Percentiles rank a stretch among this genome's conserved stretches.
Conservation (phyloP, 192 early-diverging fungal genomes). For the Linnemannia hyalina region DNA sequence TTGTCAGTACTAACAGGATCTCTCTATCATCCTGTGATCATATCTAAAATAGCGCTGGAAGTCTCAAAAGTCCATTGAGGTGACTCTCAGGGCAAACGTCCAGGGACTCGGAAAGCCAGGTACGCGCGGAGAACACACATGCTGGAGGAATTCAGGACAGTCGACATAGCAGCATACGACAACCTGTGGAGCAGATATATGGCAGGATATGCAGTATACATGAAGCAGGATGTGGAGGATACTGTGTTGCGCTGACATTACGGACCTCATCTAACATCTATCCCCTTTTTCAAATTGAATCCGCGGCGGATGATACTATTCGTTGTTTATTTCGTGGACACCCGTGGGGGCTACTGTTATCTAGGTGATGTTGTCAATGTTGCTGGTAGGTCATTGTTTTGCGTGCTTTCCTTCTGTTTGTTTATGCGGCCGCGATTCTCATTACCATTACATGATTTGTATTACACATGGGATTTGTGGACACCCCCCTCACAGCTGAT, state of each 20-base stretch:
- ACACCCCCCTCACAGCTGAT: neutral
- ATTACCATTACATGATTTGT: neutral
- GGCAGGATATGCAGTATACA: neutral
- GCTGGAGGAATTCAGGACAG: neutral
- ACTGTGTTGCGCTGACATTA: neutral
- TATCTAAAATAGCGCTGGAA: conserved; percentile 41
- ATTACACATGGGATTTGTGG: neutral
- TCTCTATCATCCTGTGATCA: neutral
- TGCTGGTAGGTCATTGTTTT: conserved; percentile 26
- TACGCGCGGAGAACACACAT: conserved; percentile 5
- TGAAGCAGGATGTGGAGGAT: neutral
- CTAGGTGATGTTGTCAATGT: conserved; percentile 53
- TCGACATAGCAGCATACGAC: neutral
- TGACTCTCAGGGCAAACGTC: conserved; percentile 47
- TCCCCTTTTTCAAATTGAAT: neutral
- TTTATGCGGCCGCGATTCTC: neutral
- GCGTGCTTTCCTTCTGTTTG: neutral
- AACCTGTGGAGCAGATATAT: neutral
- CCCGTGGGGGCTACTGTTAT: neutral
- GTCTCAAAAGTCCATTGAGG: conserved; percentile 49
- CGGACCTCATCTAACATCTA: neutral
- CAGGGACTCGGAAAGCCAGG: conserved; percentile 57
- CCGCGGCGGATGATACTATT: neutral
- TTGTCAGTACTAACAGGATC: neutral
- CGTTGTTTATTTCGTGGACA: neutral